Evolutionary conservation across 208 protist species (phyloP).

Genomic region (Crithidia thermophila): DNA sequence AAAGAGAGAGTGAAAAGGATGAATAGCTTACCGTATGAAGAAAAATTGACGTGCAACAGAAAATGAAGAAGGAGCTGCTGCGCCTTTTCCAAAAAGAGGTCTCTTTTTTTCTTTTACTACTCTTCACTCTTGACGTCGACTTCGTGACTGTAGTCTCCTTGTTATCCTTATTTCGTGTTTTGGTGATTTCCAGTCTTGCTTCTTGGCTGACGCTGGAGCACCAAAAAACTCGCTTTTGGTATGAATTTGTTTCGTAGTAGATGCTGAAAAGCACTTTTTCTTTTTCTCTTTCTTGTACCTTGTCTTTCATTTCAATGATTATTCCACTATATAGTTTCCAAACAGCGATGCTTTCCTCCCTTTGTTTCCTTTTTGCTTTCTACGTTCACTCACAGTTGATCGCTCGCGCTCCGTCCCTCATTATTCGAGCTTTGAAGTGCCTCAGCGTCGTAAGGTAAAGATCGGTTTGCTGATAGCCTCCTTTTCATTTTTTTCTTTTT

Average conservation of each 20-base stretch:
- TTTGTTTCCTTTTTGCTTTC: constrained; percentile 1
- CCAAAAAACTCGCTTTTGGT: no score
- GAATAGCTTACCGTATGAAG: neutral
- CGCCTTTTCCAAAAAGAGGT: neutral
- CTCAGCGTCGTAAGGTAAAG: no score
- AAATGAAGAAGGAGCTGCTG: neutral
- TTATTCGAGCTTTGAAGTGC: no score
- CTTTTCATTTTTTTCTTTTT: neutral
- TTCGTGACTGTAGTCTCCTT: neutral
- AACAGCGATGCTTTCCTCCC: neutral
- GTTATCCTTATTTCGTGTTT: constrained; percentile 3
- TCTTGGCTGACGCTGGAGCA: neutral
- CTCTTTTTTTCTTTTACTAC: neutral
- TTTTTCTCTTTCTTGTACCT: constrained; percentile 10
- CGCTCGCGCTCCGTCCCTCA: no score
- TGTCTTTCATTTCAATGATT: constrained; percentile 8
- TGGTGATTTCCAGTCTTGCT: constrained; percentile 4
- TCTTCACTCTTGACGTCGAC: neutral
- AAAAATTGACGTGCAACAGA: neutral
- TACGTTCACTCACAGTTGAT: neutral
- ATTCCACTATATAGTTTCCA: neutral
- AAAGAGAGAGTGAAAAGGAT: constrained; percentile 2
- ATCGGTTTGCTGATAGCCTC: neutral
- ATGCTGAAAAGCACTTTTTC: neutral
- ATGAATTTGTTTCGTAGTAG: neutral